phyloP scores from a whole-genome alignment of 2,329 filamentous ascomycete genomes.

The Plectosphaerella plurivora region DNA sequence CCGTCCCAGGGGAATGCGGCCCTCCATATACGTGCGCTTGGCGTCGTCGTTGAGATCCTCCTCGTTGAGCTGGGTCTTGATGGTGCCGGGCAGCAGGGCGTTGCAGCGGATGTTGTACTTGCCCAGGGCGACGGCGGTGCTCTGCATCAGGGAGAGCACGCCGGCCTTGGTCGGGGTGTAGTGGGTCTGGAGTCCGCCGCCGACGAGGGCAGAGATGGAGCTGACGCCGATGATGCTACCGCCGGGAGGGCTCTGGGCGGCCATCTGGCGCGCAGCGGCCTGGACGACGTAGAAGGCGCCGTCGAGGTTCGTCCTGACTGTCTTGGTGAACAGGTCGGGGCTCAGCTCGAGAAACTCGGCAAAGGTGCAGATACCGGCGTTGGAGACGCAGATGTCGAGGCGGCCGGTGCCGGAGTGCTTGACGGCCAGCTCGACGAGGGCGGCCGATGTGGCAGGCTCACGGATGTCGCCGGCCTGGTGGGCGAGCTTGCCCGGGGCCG shows the following conservation, averaged over 20 bases:
- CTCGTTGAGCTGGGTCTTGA: constrained; percentile 80
- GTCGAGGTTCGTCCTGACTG: constrained; percentile 75
- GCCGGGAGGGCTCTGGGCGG: constrained; percentile 57
- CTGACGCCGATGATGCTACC: constrained; percentile 77
- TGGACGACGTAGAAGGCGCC: constrained; percentile 88
- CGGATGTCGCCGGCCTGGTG: constrained; percentile 75
- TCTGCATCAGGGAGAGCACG: constrained; percentile 77
- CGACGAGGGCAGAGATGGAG: constrained; percentile 71
- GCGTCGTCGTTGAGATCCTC: constrained; percentile 68
- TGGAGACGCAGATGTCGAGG: constrained; percentile 78
- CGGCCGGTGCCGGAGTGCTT: constrained; percentile 48
- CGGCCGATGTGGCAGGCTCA: constrained; percentile 64
- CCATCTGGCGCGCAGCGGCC: constrained; percentile 81
- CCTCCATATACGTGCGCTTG: constrained; percentile 77
- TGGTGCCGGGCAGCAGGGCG: constrained; percentile 76
- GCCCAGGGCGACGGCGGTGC: constrained; percentile 72
- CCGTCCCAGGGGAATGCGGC: constrained; percentile 72
- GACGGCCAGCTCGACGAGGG: constrained; percentile 64
- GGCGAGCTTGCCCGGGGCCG: constrained; percentile 51
- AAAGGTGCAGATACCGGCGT: constrained; percentile 86
- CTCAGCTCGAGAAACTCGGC: constrained; percentile 76
- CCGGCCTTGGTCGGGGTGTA: constrained; percentile 90
- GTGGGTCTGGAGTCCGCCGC: constrained; percentile 74
- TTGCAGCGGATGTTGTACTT: constrained; percentile 76
- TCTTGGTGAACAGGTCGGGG: constrained; percentile 64